Base-by-base conservation (phyloP, 2,329 filamentous ascomycete species). In the Colletotrichum truncatum region DNA sequence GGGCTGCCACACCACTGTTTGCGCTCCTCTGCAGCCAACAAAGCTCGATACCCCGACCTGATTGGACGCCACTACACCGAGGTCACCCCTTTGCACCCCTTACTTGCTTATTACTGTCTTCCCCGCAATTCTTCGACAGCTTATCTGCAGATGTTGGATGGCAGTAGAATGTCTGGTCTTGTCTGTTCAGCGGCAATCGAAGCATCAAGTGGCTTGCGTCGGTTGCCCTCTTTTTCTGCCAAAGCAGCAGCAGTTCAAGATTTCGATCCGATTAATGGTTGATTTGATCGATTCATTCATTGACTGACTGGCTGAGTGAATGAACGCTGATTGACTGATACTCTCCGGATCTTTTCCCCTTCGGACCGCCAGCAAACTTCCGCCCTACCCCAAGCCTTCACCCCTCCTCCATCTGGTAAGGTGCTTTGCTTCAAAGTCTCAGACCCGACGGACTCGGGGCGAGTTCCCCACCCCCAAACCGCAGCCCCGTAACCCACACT, bases 1-100 rank as follows among this genome's bases (percentile, higher is more conserved):
- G 16, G 11, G 25, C 18, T 8, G 8, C 9, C 12, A 30, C 51
- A 54, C 38, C 30, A 36, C 7, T 26, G 10, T n/a, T 43, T 43
- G 34, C 25, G 36, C 36, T n/a, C 53, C 52, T 23, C 48, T 64
- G 61, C 55, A 53, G 23, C 32, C 25, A 48, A 48, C 30, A 34
- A 10, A 12, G 6, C 26, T 14, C 55, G 30, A 7, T 30, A 18
- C n/a, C n/a, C n/a, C 48, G 46, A 12, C 30, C 46, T 14, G 8
- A 53, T 46, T 54, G 55, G 48, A 30, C 55, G 55, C 55, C 55
- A 34, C 55, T 16, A 23, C 59, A 14, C 28, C 39, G 18, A 11
- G 39, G 39, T 52, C 8, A 21, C 7, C 53, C 57, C 57, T 26
- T 34, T 16, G 16, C 32, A 11, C 16, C 32, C 43, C 45, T 46